Evolutionary conservation across 148 eudicot genomes (phyloP).

Genomic region (Pouteria glomerata): DNA sequence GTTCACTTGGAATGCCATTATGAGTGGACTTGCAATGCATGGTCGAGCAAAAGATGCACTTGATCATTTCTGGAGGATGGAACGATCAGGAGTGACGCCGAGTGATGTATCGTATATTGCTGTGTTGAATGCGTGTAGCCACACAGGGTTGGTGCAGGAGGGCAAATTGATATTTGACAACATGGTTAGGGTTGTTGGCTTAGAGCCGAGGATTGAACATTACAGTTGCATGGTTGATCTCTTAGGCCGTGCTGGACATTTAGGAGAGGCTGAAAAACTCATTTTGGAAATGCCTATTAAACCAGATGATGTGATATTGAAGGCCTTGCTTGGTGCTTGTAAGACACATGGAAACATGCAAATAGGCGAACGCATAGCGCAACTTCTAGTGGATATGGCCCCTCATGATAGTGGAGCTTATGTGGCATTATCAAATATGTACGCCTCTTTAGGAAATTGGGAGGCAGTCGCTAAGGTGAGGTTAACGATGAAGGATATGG

Average conservation of each 20-base stretch:
- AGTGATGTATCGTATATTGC: conserved; percentile 52
- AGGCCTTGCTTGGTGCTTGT: conserved; percentile 67
- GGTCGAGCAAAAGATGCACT: conserved; percentile 51
- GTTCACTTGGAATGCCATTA: conserved; percentile 54
- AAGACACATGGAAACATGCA: conserved; percentile 48
- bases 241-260: conserved; percentile 48
- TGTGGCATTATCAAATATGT: conserved; percentile 62
- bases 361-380: conserved; percentile 42
- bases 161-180: conserved; percentile 41
- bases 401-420: conserved; percentile 60
- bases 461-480: conserved; percentile 47
- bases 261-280: conserved; percentile 48
- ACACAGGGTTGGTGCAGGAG: conserved; percentile 46
- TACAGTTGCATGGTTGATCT: conserved; percentile 81
- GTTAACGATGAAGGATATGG: conserved; percentile 46
- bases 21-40: conserved; percentile 62
- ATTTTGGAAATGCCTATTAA: conserved; percentile 45
- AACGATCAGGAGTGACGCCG: conserved; percentile 30
- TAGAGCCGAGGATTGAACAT: conserved; percentile 52
- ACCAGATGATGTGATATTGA: conserved; percentile 64
- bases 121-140: conserved; percentile 58
- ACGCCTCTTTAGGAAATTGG: conserved; percentile 50
- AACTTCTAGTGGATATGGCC: conserved; percentile 41
- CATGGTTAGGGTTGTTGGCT: conserved; percentile 34
- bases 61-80: conserved; percentile 42